Percentiles rank a stretch among this genome's conserved stretches.
Conservation (phyloP, 371 early-diverging fungal genomes). For the Mortierella sp. region DNA sequence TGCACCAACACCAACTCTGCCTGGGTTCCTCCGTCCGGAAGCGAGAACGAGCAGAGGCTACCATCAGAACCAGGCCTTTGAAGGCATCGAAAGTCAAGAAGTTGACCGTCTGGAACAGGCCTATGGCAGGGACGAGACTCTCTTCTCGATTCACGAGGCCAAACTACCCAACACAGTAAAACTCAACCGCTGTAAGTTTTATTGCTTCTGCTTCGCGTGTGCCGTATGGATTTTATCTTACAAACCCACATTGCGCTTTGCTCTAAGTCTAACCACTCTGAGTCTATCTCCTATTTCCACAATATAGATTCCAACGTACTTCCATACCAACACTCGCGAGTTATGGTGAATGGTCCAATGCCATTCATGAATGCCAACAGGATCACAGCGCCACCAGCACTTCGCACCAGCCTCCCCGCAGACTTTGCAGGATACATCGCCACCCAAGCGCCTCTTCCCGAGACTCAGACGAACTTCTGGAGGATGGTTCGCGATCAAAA, state of each 20-base stretch:
- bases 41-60: background rate
- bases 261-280: background rate
- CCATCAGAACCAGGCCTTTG: slow-evolving; percentile 22
- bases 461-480: slow-evolving; percentile 92
- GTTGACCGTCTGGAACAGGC: slow-evolving; percentile 27
- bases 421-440: slow-evolving; percentile 78
- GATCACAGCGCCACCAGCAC: slow-evolving; percentile 28
- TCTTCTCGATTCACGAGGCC: slow-evolving; percentile 26
- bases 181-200: slow-evolving; percentile 45
- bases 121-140: slow-evolving; percentile 6
- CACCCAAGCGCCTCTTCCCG: slow-evolving; percentile 90
- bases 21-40: slow-evolving; percentile 34
- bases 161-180: slow-evolving; percentile 8
- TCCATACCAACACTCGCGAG: slow-evolving; percentile 39
- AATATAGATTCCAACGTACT: slow-evolving; percentile 40
- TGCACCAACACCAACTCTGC: slow-evolving; percentile 20
- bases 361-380: slow-evolving; percentile 50
- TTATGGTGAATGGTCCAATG: slow-evolving; percentile 13
- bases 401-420: slow-evolving; percentile 28
- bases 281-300: background rate
- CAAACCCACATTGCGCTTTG: too few species aligned
- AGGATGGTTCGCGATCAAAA: slow-evolving; percentile 87
- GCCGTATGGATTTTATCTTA: background rate
- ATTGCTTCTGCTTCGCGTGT: background rate
- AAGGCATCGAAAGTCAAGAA: slow-evolving; percentile 20